Evolutionary conservation across 164 flowering plant genomes (phyloP), one percentile per base, ranked within the genome.

Genomic region (Houttuynia cordata): DNA sequence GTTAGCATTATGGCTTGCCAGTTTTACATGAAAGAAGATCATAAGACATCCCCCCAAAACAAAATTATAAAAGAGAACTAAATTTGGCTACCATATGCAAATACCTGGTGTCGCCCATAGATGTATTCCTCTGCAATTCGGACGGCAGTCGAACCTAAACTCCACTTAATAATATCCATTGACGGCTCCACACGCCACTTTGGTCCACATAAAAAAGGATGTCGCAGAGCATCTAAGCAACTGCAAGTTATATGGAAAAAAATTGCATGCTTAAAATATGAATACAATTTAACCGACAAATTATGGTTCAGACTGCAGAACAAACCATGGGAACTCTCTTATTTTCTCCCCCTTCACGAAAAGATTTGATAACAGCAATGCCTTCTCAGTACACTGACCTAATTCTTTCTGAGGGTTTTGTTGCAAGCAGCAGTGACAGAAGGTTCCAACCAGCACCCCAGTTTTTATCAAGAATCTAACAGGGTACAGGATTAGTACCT

Each of bases 361-460:
- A 30, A 30, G 37, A 30, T 30, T 30, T 30, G 37, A 30, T 6
- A 30, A 30, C 37, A 30, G 37, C 37, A 30, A 6, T 6, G 6
- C 37, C 6, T 30, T 30, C 37, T 30, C n/a, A 30, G 4, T 30
- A 14, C 14, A 42, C 41, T 34, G 15, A 93, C 99, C 96, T 85
- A 73, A 90, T 85, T 77, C 97, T 80, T 41, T 78, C 79, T 21
- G 82, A 74, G 65, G 96, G 84, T 60, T 83, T 81, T 51, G 81
- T 73, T 42, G 99, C 97, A 63, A 93, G 94, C 76, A 93, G 72
- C 42, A 80, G 70, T 1, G 91, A 83, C 40, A 93, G 69, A 70
- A 93, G 94, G 73, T 93, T 79, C 99, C 99, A 93, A 49, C 99
- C 99, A 56, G 96, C 92, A 68, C 99, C 97, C 91, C 88, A 90